Percentiles rank a stretch among this genome's conserved stretches.
These are phyloP conservation scores for Colletotrichum kahawae DNA, from an alignment of 2,329 filamentous ascomycete species.

Conservation along the genomic window DNA sequence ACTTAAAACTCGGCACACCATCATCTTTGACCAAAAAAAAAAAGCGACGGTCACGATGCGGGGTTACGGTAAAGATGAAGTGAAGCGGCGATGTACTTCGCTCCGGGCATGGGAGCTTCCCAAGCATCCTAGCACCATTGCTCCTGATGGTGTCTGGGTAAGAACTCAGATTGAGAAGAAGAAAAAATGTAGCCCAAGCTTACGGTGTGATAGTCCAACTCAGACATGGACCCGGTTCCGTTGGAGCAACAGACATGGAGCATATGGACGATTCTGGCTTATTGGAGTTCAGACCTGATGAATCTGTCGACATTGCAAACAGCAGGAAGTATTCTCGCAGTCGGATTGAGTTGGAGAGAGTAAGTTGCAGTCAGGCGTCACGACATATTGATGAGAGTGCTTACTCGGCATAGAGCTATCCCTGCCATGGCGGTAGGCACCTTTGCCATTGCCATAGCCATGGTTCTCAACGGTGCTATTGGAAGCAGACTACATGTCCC, in stretches of 20 bases:
- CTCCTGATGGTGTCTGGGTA: slow-evolving; percentile 48
- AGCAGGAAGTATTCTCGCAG: slow-evolving; percentile 36
- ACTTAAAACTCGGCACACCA: not conserved
- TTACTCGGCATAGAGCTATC: not conserved
- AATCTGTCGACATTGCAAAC: slow-evolving; percentile 39
- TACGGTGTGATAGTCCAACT: not conserved
- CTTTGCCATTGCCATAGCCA: slow-evolving; percentile 52
- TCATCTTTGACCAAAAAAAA: not conserved
- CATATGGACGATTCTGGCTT: slow-evolving; percentile 37
- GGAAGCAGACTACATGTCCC: slow-evolving; percentile 40
- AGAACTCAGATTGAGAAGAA: not conserved
- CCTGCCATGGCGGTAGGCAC: slow-evolving; percentile 34
- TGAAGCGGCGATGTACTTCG: slow-evolving; percentile 44
- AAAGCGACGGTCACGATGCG: slow-evolving; percentile 22
- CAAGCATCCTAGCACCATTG: slow-evolving; percentile 51
- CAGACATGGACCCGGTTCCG: slow-evolving; percentile 19
- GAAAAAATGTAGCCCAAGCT: not conserved
- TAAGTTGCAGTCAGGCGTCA: not conserved
- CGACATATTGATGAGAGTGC: not conserved
- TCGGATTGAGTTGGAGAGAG: slow-evolving; percentile 36
- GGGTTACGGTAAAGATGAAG: slow-evolving; percentile 22
- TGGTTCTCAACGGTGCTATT: slow-evolving; percentile 42
- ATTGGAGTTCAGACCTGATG: slow-evolving; percentile 41
- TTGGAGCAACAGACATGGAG: slow-evolving; percentile 34
- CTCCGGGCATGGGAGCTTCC: slow-evolving; percentile 50